Base-by-base conservation (phyloP, 2,329 filamentous ascomycete species). In the Scytalidium sp. region DNA sequence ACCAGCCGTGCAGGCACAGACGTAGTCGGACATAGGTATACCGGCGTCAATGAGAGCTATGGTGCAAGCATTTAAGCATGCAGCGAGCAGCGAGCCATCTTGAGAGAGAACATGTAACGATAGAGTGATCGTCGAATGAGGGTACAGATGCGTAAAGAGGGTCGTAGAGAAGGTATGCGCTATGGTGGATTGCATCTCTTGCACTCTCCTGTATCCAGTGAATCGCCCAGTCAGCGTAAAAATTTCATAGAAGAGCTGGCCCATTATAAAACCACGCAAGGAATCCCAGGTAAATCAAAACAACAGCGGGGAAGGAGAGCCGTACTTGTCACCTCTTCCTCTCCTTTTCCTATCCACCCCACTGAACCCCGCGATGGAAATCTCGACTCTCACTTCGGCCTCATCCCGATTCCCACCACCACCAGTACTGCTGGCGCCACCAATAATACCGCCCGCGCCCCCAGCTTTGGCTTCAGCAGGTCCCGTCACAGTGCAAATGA, bases 21-120 rank as follows among this genome's bases (percentile, higher is more conserved):
- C 81, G 65, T 97, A 95, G 65, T 96, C 90, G 2, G 85, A 84
- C 92, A 97, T 97, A 20, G 94, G 94, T 19, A 99, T 87, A 46
- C 94, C 94, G 1, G 94, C 94, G 66, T 99, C 94, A 54, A 97
- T 86, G 19, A 97, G 82, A 0, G 94, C 94, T 11, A 99, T 81
- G 0, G 93, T 96, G 0, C 88, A 83, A 3, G 94, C 94, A 64
- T 99, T 99, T 59, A 97, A 76, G 42, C 93, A 90, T 0, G 91
- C 88, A 0, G 93, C 91, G 19, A 99, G 84, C 2, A 97, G 79
- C 1, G 88, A 92, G 22, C 94, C 94, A 67, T 99, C 94, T 59
- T 95, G 86, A 0, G 87, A 88, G 41, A 99, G 83, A 29, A 99
- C 84, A 67, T 96, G 90, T 2, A 99, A 79, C 20, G 87, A 85